Evolutionary conservation across 2,329 filamentous ascomycete genomes (phyloP), one percentile per base, ranked within the genome.

Genomic region (Aspergillus ochraceus): DNA sequence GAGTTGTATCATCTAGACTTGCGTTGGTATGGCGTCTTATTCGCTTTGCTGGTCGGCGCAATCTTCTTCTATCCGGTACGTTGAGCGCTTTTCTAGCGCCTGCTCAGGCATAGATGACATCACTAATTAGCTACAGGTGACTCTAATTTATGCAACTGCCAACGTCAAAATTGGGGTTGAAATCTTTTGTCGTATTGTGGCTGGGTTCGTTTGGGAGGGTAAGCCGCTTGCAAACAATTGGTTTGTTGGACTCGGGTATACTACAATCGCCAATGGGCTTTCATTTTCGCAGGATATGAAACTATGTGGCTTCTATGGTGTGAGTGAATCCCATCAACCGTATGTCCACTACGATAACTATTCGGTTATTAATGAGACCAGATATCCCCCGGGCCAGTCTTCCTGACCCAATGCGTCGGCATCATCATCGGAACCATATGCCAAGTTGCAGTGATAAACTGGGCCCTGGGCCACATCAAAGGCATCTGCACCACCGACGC

Each of bases 401-500:
- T 84, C 67, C 72, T 73, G 59, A 80, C 77, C 2, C 81, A 84
- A 63, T 74, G 79, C 1, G 70, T 79, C 12, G 81, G 80, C 0
- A 80, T 77, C 24, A 74, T 82, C 20, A 77, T 80, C 64, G 74
- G 76, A 2, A 75, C 74, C 0, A 73, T 81, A 47, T 76, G 80
- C 6, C 76, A 79, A 57, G 71, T 80, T 53, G 75, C 72, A 2
- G 77, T 80, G n/a, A 75, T 80, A 57, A 78, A 79, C 60, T 81
- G 78, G 75, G 73, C 77, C 1, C 67, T 82, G 4, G 72, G 70
- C 10, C 71, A 78, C 57, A 81, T 83, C 59, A 68, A 72, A 2
- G 68, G 71, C 20, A 70, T 81, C 39, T 83, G 80, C 63, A 83
- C 84, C 2, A 80, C 81, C 4, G 82, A 88, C 58, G 75, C 80